Percentiles rank a stretch among this genome's conserved stretches.
phyloP scores from a whole-genome alignment of 371 early-diverging fungal genomes.

The Paraphysoderma sedebokerense region DNA sequence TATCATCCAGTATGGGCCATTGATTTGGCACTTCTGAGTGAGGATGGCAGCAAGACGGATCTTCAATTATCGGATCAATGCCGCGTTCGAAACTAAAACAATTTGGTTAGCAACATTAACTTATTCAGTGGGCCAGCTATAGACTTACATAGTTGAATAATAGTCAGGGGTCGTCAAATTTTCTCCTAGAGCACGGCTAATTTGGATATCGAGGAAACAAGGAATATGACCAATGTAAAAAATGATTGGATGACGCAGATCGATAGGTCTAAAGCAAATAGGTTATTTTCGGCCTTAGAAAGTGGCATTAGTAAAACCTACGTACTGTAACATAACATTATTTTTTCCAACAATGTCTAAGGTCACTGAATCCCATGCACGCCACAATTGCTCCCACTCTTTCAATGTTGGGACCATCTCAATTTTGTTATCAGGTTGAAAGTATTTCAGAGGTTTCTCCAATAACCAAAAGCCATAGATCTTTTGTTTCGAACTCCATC shows the following conservation, averaged over 20 bases:
- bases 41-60: constrained; percentile 50
- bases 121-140: too few relatives aligned
- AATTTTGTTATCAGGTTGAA: too few relatives aligned
- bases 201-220: constrained; percentile 65
- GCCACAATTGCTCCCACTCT: constrained; percentile 71
- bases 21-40: constrained; percentile 58
- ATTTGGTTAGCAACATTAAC: too few relatives aligned
- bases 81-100: constrained; percentile 90
- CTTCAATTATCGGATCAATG: constrained; percentile 78
- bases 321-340: constrained; percentile 31
- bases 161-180: constrained; percentile 34
- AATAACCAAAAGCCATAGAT: too few relatives aligned
- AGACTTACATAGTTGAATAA: constrained; percentile 53
- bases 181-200: constrained; percentile 36
- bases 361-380: constrained; percentile 56
- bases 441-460: constrained; percentile 45
- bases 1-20: constrained; percentile 53
- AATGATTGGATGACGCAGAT: constrained; percentile 68
- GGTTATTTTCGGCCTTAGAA: too few relatives aligned
- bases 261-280: too few relatives aligned
- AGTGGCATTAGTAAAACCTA: too few relatives aligned
- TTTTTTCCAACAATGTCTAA: constrained; percentile 32
- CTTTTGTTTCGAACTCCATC: too few relatives aligned
- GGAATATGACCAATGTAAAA: constrained; percentile 86
- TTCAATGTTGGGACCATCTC: too few relatives aligned